Base-by-base conservation (phyloP, 23 red algal genomes). In the Gracilaria gracilis region DNA sequence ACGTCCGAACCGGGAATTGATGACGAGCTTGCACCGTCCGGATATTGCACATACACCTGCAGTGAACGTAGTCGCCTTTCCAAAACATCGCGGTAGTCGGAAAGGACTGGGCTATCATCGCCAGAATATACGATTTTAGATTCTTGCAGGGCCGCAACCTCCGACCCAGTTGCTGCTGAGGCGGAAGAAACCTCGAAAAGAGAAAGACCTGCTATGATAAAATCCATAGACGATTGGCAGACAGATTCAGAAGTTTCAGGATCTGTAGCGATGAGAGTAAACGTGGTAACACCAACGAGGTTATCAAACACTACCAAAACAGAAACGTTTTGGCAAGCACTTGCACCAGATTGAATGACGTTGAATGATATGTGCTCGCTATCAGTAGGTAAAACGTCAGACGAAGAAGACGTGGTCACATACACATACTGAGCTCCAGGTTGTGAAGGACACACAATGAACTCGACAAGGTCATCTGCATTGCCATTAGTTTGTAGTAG, bases 271-370 rank as follows among this genome's bases (percentile, higher is more conserved):
- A 24, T 29, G 15, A 90, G 54, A 40, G 73, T 80, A 57, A 76
- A 90, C 4, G 57, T 47, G 36, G 28, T 71, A 27, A 21, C 44
- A 23, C 87, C 87, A 16, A 90, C 87, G 20, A 90, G 48, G 32
- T 47, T 49, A 49, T 90, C 87, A 71, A 90, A 90, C n/a, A 57
- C 54, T 9, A 90, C 55, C 44, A 64, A 36, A 21, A 74, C 70
- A 33, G 87, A 67, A 35, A 90, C 58, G 35, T 90, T 90, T 46
- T 65, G 87, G 70, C 87, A 90, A 15, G 72, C 17, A 46, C 31
- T 40, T 11, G 20, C 19, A 4, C 37, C 87, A 12, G 71, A 55
- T 80, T 67, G 75, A 78, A 90, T 53, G 62, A 61, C 65, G 75
- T 81, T 75, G 53, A 87, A 7, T 9, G 64, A 20, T 64, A 87